Conservation (phyloP, 2,329 filamentous ascomycete genomes). For the Tympanopsis confertula region DNA sequence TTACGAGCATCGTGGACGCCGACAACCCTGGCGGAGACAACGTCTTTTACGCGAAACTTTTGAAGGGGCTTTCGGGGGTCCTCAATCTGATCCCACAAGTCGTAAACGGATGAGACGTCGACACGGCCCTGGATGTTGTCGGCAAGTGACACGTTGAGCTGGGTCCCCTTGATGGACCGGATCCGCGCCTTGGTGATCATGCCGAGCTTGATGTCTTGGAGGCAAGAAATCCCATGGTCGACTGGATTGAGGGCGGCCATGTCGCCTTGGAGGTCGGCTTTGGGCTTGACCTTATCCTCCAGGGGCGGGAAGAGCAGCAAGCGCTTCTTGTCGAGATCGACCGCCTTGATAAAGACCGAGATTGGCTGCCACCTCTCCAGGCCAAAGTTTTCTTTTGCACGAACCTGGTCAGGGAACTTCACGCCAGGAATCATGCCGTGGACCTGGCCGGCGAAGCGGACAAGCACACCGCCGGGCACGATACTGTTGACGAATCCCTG, state of each 20-base stretch:
- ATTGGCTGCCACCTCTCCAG: conserved; percentile 68
- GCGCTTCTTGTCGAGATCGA: conserved; percentile 59
- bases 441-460: conserved; percentile 73
- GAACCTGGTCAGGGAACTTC: conserved; percentile 61
- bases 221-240: conserved; percentile 48
- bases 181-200: conserved; percentile 66
- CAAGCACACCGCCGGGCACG: conserved; percentile 68
- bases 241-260: conserved; percentile 43
- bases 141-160: conserved; percentile 80
- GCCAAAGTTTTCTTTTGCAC: conserved; percentile 63
- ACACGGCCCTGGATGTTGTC: conserved; percentile 87
- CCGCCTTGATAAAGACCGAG: conserved; percentile 56
- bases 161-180: conserved; percentile 76
- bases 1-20: conserved; percentile 84
- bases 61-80: conserved; percentile 72
- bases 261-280: conserved; percentile 24
- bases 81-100: conserved; percentile 75
- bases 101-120: conserved; percentile 81
- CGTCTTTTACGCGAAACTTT: conserved; percentile 60
- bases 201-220: conserved; percentile 66
- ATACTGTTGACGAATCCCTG: conserved; percentile 79
- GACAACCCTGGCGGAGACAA: conserved; percentile 64
- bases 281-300: conserved; percentile 15
- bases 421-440: conserved; percentile 72
- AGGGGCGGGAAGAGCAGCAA: conserved; percentile 52